Conservation (phyloP, 2,329 filamentous ascomycete species). For the Geoglossum cookeanum region DNA sequence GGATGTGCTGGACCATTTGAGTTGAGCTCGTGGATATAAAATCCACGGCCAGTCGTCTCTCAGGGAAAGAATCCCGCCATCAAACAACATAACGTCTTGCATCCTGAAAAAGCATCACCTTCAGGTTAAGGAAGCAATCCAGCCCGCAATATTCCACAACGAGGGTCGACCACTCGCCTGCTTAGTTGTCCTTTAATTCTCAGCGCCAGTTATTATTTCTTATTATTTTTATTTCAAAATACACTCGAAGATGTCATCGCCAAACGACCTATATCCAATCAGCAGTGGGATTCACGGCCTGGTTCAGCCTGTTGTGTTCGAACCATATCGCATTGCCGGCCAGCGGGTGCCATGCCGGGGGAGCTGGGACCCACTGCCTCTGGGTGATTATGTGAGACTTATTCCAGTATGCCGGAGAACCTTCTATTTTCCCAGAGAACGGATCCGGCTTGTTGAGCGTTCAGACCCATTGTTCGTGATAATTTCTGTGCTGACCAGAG, state of each 20-base stretch:
- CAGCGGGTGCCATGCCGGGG: background rate
- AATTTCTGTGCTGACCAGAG: background rate
- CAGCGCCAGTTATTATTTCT: background rate
- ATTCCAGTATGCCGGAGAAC: conserved; percentile 1
- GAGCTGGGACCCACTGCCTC: background rate
- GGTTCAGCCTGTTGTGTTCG: background rate
- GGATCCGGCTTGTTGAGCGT: background rate
- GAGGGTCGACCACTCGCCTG: too few relatives aligned
- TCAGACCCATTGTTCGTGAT: background rate
- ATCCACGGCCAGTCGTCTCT: background rate
- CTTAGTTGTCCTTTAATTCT: background rate
- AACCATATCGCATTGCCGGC: background rate
- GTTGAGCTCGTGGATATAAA: background rate
- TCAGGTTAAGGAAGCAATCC: too few relatives aligned
- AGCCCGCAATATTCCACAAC: background rate
- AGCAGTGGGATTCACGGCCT: background rate
- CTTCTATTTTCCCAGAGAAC: background rate
- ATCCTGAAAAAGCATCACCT: background rate
- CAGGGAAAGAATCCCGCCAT: background rate
- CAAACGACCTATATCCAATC: background rate
- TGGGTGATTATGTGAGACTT: conserved; percentile 1
- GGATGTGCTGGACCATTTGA: background rate
- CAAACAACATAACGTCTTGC: background rate
- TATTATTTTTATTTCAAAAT: background rate
- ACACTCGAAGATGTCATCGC: background rate